Conservation (phyloP, 306 rosid genomes). For the Vigna radiata region DNA sequence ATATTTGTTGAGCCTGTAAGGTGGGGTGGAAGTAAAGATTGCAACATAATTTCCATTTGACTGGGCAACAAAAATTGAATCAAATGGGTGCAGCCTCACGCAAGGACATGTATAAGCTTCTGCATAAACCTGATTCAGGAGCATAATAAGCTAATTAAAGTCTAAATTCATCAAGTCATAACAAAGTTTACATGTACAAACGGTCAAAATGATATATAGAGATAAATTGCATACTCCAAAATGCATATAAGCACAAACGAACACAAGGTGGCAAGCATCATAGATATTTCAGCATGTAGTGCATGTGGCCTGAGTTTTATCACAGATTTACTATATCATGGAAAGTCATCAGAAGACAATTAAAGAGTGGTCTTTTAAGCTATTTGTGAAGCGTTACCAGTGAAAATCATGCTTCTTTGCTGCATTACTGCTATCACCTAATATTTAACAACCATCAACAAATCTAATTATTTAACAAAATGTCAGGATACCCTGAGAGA, state of each 20-base stretch:
- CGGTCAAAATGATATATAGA: constrained; percentile 1
- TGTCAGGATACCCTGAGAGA: background rate
- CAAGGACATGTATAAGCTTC: constrained; percentile 96
- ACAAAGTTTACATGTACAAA: background rate
- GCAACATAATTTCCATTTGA: constrained; percentile 88
- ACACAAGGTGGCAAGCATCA: background rate
- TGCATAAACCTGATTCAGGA: constrained; percentile 73
- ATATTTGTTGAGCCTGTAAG: constrained; percentile 88
- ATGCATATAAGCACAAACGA: constrained; percentile 3
- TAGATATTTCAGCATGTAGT: constrained; percentile 2
- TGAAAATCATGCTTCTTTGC: background rate
- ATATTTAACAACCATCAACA: background rate
- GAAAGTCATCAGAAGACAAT: constrained; percentile 1
- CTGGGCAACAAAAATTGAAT: constrained; percentile 80
- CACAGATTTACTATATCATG: background rate
- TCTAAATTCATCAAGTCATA: constrained; percentile 20
- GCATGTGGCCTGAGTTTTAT: background rate
- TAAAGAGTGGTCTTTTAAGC: background rate
- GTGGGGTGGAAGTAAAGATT: constrained; percentile 72
- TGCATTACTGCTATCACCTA: background rate
- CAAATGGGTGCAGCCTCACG: constrained; percentile 75
- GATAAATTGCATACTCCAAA: constrained; percentile 3
- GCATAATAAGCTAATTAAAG: constrained; percentile 40
- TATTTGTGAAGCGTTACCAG: background rate
- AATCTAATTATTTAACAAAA: background rate